Conservation (phyloP, 305 asterid species). For the Fraxinus floribunda region DNA sequence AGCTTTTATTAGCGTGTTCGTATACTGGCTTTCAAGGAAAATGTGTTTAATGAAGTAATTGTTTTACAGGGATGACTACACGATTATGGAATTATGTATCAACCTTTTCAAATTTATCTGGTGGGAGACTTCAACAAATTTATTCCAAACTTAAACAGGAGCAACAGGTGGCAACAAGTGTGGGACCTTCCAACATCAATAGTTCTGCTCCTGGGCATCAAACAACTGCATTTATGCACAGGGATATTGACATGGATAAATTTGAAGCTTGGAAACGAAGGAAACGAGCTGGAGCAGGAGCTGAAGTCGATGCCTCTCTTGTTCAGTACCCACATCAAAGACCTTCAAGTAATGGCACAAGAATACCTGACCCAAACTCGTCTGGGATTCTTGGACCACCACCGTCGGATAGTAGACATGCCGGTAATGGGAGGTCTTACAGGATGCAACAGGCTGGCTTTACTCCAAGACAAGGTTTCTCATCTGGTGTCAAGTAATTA, state of each 20-base stretch:
- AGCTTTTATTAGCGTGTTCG: neutral
- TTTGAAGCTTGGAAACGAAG: conserved; percentile 98
- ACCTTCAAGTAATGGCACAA: conserved; percentile 50
- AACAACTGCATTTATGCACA: conserved; percentile 44
- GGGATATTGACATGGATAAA: conserved; percentile 78
- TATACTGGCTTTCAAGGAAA: neutral
- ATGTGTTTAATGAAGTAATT: conserved; percentile 10
- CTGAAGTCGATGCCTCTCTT: conserved; percentile 55
- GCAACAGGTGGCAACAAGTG: conserved; percentile 58
- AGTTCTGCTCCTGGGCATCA: conserved; percentile 57
- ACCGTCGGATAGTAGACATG: conserved; percentile 67
- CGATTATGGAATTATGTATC: conserved; percentile 96
- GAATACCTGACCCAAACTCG: conserved; percentile 64
- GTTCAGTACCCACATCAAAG: conserved; percentile 58
- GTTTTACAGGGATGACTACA: conserved; percentile 74
- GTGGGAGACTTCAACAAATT: conserved; percentile 87
- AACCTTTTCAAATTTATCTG: conserved; percentile 82
- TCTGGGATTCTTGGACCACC: conserved; percentile 94
- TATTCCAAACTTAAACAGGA: conserved; percentile 84
- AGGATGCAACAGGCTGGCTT: conserved; percentile 57
- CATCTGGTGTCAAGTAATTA: conserved; percentile 60
- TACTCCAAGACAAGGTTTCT: conserved; percentile 63
- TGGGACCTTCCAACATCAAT: conserved; percentile 67
- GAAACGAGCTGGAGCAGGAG: conserved; percentile 65
- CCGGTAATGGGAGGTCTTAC: conserved; percentile 69